These are phyloP conservation scores for Teunomyces gatunensis DNA, from an alignment of 805 yeast species.

Conservation along the genomic window DNA sequence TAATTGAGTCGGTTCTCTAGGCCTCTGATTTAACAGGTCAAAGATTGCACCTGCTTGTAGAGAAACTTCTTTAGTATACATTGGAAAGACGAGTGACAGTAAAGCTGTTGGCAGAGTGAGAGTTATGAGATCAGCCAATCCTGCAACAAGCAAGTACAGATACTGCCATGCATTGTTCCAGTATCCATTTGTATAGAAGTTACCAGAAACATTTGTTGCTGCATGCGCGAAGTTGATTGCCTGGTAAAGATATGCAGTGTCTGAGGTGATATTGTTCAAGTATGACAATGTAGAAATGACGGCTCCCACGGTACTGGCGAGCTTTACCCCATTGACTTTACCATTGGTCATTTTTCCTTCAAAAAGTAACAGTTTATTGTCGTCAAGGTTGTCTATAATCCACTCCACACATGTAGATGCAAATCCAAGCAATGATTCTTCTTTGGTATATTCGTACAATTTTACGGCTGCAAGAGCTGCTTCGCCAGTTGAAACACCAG, in stretches of 20 bases:
- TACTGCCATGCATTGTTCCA: conserved; percentile 15
- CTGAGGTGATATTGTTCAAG: conserved; percentile 8
- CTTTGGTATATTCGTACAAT: conserved; percentile 7
- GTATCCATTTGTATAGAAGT: conserved; percentile 14
- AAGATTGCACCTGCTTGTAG: conserved; percentile 14
- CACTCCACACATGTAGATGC: conserved; percentile 10
- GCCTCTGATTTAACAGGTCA: conserved; percentile 10
- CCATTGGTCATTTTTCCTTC: conserved; percentile 11
- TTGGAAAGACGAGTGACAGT: neutral
- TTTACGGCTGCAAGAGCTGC: conserved; percentile 14
- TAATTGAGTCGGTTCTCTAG: neutral
- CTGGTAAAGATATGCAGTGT: conserved; percentile 4
- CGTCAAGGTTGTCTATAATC: conserved; percentile 11
- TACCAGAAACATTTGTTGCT: conserved; percentile 9
- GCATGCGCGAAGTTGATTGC: conserved; percentile 11
- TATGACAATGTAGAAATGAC: conserved; percentile 11
- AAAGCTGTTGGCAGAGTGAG: neutral
- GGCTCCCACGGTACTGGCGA: conserved; percentile 14
- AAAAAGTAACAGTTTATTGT: conserved; percentile 11
- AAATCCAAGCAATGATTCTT: conserved; percentile 6
- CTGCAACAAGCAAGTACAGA: conserved; percentile 16
- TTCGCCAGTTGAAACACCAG: conserved; percentile 13
- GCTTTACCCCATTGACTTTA: conserved; percentile 9
- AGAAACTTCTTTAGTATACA: neutral
- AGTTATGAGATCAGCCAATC: conserved; percentile 15